These are phyloP conservation scores for Copromyces sp. DNA, from an alignment of 495 filamentous ascomycete genomes.

Conservation along the genomic window DNA sequence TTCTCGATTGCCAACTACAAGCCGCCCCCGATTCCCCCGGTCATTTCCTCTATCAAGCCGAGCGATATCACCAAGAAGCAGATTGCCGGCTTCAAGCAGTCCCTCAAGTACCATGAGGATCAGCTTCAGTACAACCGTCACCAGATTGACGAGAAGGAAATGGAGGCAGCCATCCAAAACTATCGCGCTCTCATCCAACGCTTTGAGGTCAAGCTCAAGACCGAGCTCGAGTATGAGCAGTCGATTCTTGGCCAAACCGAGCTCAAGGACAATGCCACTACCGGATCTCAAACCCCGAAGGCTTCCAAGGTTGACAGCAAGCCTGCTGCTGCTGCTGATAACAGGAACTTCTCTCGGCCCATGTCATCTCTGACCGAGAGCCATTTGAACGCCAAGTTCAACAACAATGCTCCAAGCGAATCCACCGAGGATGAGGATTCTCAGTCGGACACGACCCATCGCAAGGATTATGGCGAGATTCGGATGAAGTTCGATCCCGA, in stretches of 20 bases:
- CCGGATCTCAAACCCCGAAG: background rate
- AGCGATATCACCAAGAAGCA: slow-evolving; percentile 41
- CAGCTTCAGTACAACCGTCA: slow-evolving; percentile 39
- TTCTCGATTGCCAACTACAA: slow-evolving; percentile 16
- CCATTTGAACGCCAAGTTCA: background rate
- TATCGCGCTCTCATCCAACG: slow-evolving; percentile 23
- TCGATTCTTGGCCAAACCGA: slow-evolving; percentile 14
- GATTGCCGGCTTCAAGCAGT: slow-evolving; percentile 33
- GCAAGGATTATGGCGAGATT: background rate
- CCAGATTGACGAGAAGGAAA: slow-evolving; percentile 39
- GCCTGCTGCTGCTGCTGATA: background rate
- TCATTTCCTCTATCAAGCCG: slow-evolving; percentile 32
- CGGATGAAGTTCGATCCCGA: background rate
- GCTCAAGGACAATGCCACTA: slow-evolving; percentile 9
- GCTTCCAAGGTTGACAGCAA: background rate
- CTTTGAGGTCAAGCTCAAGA: slow-evolving; percentile 29
- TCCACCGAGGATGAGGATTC: background rate
- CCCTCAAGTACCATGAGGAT: slow-evolving; percentile 35
- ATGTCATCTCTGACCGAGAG: background rate
- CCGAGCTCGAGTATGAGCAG: slow-evolving; percentile 28
- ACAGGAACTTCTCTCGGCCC: background rate
- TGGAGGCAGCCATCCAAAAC: slow-evolving; percentile 21
- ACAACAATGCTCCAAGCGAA: background rate
- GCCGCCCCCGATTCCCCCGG: slow-evolving; percentile 20
- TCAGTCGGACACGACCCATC: background rate